phyloP scores from a whole-genome alignment of 805 yeast genomes.

The Wickerhamiella galacta region DNA sequence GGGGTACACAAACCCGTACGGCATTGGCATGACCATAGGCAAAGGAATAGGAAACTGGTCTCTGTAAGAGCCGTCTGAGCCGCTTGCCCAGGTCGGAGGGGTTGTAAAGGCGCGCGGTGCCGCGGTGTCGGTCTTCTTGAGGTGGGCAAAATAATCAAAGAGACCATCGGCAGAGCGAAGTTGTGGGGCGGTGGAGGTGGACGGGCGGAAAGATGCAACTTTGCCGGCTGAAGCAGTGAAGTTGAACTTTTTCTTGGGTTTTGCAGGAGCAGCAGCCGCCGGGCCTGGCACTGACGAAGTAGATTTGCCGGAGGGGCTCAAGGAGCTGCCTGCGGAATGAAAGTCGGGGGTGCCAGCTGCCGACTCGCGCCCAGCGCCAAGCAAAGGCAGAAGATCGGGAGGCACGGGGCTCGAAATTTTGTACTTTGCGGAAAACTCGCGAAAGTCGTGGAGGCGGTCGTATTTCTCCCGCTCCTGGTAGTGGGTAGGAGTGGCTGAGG shows the following conservation, averaged over 20 bases:
- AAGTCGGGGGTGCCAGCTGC: conserved; percentile 5
- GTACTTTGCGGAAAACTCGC: conserved; percentile 66
- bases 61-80: conserved; percentile 6
- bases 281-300: conserved; percentile 11
- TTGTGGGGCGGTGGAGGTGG: not conserved
- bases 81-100: conserved; percentile 12
- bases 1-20: not conserved
- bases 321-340: conserved; percentile 7
- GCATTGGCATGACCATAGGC: conserved; percentile 1
- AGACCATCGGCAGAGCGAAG: conserved; percentile 1
- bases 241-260: conserved; percentile 34
- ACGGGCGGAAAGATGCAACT: conserved; percentile 45
- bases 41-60: conserved; percentile 5
- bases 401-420: conserved; percentile 44
- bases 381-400: conserved; percentile 48
- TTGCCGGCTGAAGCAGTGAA: conserved; percentile 46
- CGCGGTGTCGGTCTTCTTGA: conserved; percentile 26
- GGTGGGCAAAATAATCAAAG: conserved; percentile 10
- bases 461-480: conserved; percentile 17
- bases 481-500: conserved; percentile 17
- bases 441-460: conserved; percentile 28
- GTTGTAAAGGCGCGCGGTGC: conserved; percentile 9
- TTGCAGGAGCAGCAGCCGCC: conserved; percentile 39
- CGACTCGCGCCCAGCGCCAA: conserved; percentile 23
- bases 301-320: conserved; percentile 18